phyloP scores from a whole-genome alignment of 495 filamentous ascomycete genomes.

The Penicillium coffeae region DNA sequence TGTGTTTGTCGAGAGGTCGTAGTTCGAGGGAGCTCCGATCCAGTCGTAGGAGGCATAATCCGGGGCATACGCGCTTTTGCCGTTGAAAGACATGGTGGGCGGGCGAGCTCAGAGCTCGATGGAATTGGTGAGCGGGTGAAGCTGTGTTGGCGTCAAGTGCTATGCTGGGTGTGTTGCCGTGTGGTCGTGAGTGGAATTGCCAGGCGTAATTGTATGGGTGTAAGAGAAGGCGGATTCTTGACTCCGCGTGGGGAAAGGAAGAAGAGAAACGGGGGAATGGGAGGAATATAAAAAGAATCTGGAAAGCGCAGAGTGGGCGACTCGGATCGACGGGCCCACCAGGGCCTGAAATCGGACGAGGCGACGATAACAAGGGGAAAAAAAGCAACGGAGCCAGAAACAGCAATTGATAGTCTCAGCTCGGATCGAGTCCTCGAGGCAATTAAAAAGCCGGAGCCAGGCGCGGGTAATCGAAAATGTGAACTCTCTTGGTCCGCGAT shows the following conservation, averaged over 20 bases:
- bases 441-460: constrained; percentile 7
- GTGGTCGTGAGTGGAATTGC: too few relatives aligned
- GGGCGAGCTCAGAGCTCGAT: constrained; percentile 5
- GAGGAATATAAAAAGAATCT: constrained; percentile 24
- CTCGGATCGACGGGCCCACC: constrained; percentile 21
- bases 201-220: too few relatives aligned
- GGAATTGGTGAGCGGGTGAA: too few relatives aligned
- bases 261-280: constrained; percentile 25
- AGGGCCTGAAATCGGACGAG: constrained; percentile 22
- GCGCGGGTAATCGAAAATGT: constrained; percentile 11
- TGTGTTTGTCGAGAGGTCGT: constrained; percentile 67
- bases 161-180: too few relatives aligned
- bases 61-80: constrained; percentile 33
- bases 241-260: constrained; percentile 27
- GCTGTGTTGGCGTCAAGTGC: too few relatives aligned
- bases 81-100: constrained; percentile 24
- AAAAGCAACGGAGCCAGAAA: constrained; percentile 7
- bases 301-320: constrained; percentile 16
- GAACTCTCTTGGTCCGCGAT: too few relatives aligned
- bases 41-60: constrained; percentile 70
- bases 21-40: constrained; percentile 69
- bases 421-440: background rate
- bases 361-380: constrained; percentile 5
- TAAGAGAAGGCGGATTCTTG: constrained; percentile 3
- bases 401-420: background rate